Evolutionary conservation across 2,329 filamentous ascomycete genomes (phyloP).

Genomic region (Epichloe festucae): DNA sequence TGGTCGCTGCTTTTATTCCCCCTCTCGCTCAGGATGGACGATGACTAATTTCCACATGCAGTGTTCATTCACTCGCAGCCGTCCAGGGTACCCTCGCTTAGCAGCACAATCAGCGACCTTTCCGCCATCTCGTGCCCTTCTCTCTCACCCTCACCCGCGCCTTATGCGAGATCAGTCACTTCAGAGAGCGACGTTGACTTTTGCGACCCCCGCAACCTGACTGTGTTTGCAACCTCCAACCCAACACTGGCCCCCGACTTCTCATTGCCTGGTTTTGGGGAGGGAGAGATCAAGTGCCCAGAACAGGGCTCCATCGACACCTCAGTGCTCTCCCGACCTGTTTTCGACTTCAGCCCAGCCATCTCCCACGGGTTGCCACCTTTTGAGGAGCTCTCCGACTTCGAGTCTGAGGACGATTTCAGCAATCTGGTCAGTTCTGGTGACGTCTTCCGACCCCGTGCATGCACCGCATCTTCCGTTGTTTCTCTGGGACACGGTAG

Average conservation of each 20-base stretch:
- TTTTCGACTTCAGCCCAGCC: constrained; percentile 40
- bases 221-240: constrained; percentile 46
- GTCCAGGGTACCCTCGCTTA: constrained; percentile 44
- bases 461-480: constrained; percentile 54
- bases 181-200: constrained; percentile 68
- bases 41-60: constrained; percentile 26
- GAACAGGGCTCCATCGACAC: constrained; percentile 37
- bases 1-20: not conserved
- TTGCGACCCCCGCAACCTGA: constrained; percentile 84
- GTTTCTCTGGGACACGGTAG: constrained; percentile 61
- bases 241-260: constrained; percentile 46
- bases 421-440: constrained; percentile 51
- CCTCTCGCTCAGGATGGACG: constrained; percentile 6
- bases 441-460: constrained; percentile 57
- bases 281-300: constrained; percentile 43
- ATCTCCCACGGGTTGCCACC: constrained; percentile 48
- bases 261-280: constrained; percentile 49
- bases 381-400: constrained; percentile 78
- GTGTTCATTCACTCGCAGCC: constrained; percentile 37
- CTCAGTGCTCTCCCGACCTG: constrained; percentile 23
- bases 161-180: constrained; percentile 55
- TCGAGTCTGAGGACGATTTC: constrained; percentile 86
- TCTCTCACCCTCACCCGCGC: constrained; percentile 75
- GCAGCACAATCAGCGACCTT: constrained; percentile 53
- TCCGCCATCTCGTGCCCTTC: constrained; percentile 70